Conservation (phyloP, 108 stramenopile species). For the Seminavis robusta region DNA sequence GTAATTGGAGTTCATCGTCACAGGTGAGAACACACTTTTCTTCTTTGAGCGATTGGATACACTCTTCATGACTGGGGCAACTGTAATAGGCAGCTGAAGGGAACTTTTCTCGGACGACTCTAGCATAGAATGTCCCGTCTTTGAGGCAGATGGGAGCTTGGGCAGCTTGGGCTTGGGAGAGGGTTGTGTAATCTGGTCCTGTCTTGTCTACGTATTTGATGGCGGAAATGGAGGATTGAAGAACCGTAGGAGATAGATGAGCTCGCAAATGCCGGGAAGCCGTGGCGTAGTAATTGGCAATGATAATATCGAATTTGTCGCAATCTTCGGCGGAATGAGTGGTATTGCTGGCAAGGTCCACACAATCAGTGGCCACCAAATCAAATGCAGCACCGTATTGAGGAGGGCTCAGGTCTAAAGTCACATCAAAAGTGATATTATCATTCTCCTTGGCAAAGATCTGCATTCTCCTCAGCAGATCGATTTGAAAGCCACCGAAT, state of each 20-base stretch:
- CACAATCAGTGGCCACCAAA: neutral
- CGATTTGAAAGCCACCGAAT: constrained; percentile 6
- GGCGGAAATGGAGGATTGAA: neutral
- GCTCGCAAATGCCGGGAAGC: neutral
- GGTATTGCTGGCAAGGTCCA: neutral
- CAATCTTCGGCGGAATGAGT: neutral
- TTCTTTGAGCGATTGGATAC: neutral
- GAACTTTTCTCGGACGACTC: neutral
- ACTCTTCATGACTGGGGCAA: neutral
- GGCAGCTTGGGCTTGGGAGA: neutral
- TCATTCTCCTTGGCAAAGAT: constrained; percentile 3
- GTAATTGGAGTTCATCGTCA: constrained; percentile 1
- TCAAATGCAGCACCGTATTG: neutral
- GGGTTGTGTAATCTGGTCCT: neutral
- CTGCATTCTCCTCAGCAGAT: constrained; percentile 2
- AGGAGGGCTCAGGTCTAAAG: no score
- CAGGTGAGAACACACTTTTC: neutral
- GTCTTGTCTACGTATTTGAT: neutral
- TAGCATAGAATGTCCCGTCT: neutral
- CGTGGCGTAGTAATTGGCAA: constrained; percentile 6
- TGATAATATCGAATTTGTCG: constrained; percentile 5
- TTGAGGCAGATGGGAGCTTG: neutral
- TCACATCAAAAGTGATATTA: neutral
- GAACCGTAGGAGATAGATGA: constrained; percentile 6
- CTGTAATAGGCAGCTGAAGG: neutral